Conservation (phyloP, 352 stramenopile genomes). For the Pythium periplocum region DNA sequence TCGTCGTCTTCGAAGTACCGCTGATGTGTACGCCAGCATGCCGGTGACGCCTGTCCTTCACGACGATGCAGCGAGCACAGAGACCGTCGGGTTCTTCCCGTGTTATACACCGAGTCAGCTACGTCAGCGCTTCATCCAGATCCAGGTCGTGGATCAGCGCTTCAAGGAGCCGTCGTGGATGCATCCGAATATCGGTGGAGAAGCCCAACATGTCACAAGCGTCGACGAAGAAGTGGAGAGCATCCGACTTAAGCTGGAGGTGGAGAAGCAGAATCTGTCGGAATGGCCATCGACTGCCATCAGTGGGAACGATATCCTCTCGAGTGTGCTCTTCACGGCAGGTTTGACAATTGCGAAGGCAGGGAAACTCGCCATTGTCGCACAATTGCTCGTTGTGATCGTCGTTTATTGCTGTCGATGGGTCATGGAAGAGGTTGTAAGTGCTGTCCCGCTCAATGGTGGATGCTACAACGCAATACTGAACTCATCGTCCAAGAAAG, state of each 20-base stretch:
- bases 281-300: slow-evolving; percentile 82
- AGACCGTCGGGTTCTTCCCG: background rate
- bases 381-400: slow-evolving; percentile 51
- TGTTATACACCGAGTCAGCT: slow-evolving; percentile 34
- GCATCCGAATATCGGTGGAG: slow-evolving; percentile 58
- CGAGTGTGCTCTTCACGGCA: slow-evolving; percentile 67
- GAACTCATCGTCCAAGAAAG: slow-evolving; percentile 77
- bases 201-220: slow-evolving; percentile 23
- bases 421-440: slow-evolving; percentile 83
- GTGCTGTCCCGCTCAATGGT: slow-evolving; percentile 79
- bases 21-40: no score
- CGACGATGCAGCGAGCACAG: background rate
- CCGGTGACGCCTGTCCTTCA: no score
- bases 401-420: slow-evolving; percentile 43
- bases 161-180: slow-evolving; percentile 68
- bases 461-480: slow-evolving; percentile 85
- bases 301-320: slow-evolving; percentile 85
- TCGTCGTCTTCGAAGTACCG: no score
- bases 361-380: slow-evolving; percentile 67
- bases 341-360: slow-evolving; percentile 35
- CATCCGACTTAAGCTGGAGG: slow-evolving; percentile 13
- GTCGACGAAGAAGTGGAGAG: slow-evolving; percentile 16
- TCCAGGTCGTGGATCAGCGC: slow-evolving; percentile 48
- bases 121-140: slow-evolving; percentile 54
- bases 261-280: slow-evolving; percentile 30